phyloP scores from a whole-genome alignment of 495 filamentous ascomycete genomes.

The Platismatia glauca region DNA sequence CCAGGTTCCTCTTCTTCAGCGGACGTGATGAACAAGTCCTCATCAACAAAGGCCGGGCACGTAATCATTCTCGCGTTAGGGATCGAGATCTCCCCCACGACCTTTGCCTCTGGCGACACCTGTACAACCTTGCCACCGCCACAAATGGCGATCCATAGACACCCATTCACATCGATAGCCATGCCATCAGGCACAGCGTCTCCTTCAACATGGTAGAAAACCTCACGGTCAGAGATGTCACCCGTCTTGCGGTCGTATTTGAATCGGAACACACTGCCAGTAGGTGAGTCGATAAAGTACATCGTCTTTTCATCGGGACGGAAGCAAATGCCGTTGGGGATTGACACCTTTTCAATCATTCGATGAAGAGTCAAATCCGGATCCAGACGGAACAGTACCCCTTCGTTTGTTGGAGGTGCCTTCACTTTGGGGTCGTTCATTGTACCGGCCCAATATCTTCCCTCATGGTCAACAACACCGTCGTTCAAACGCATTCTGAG shows the following conservation, averaged over 20 bases:
- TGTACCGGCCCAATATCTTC: constrained; percentile 79
- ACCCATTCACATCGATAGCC: constrained; percentile 61
- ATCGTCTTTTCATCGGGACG: constrained; percentile 60
- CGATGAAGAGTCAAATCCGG: constrained; percentile 51
- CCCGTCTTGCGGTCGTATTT: constrained; percentile 61
- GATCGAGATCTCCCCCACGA: constrained; percentile 57
- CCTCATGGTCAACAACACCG: constrained; percentile 69
- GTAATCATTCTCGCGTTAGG: constrained; percentile 58
- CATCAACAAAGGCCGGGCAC: constrained; percentile 64
- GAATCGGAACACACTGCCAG: constrained; percentile 61
- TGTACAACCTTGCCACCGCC: constrained; percentile 60
- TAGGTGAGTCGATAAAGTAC: constrained; percentile 75
- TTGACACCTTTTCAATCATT: constrained; percentile 56
- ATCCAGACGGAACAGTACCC: constrained; percentile 55
- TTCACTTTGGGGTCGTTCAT: constrained; percentile 61
- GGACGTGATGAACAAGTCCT: constrained; percentile 66
- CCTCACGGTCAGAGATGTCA: constrained; percentile 53
- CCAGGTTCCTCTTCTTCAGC: constrained; percentile 51
- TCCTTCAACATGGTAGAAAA: constrained; percentile 54
- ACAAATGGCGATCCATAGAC: constrained; percentile 71
- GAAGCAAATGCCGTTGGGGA: constrained; percentile 82
- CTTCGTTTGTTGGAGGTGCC: constrained; percentile 32
- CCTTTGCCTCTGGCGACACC: constrained; percentile 52
- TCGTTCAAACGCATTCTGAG: constrained; percentile 56
- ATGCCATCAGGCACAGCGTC: constrained; percentile 63